Evolutionary conservation across 257 asterid species (phyloP).

Genomic region (Fraxinus quadrangulata): DNA sequence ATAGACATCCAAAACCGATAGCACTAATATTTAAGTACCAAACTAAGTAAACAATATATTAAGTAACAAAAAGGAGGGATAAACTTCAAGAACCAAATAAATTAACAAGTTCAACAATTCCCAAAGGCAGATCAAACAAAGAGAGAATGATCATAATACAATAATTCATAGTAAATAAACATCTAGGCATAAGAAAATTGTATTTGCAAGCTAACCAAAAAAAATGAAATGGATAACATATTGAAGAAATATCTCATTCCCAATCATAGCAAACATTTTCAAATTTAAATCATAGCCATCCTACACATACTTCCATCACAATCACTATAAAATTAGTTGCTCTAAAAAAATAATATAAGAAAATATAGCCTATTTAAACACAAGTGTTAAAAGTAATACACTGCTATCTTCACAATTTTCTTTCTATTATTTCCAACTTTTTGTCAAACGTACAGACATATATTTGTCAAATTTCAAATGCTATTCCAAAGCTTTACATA

Average conservation of each 20-base stretch:
- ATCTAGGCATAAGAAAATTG: neutral
- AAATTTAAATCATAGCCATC: neutral
- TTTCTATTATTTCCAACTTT: neutral
- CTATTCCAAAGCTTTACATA: too few relatives aligned
- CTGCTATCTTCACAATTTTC: neutral
- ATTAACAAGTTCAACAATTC: too few relatives aligned
- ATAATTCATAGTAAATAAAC: neutral
- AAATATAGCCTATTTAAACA: neutral
- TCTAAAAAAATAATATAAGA: neutral
- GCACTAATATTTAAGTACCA: too few relatives aligned
- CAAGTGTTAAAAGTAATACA: neutral
- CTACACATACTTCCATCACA: neutral
- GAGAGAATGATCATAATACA: neutral
- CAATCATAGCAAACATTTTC: neutral
- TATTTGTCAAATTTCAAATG: too few relatives aligned
- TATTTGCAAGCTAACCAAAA: neutral
- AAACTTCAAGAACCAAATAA: too few relatives aligned
- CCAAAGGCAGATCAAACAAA: neutral
- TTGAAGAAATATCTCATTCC: neutral
- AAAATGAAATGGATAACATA: neutral
- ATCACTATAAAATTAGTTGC: neutral
- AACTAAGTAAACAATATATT: too few relatives aligned
- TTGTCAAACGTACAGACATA: neutral
- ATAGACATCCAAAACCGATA: constrained; percentile 31
- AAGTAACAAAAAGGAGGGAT: too few relatives aligned